phyloP scores from a whole-genome alignment of 371 early-diverging fungal species.

The Mucor piriformis region DNA sequence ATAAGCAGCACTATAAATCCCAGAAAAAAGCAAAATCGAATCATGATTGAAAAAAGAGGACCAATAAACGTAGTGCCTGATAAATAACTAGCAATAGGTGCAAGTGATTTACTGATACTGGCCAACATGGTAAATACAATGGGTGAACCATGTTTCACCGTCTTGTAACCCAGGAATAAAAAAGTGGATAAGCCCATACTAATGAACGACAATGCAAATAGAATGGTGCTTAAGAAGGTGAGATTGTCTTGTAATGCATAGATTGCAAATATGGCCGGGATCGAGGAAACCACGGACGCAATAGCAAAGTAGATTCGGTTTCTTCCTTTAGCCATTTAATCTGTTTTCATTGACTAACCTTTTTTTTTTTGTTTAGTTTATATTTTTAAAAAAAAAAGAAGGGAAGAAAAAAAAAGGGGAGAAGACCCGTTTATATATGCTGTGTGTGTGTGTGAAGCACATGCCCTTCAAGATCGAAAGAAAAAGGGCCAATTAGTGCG shows the following conservation, averaged over 20 bases:
- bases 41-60: conserved; percentile 23
- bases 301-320: conserved; percentile 36
- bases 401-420: not conserved
- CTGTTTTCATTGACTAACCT: not conserved
- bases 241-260: conserved; percentile 26
- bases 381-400: not conserved
- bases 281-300: conserved; percentile 28
- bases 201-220: conserved; percentile 29
- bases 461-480: too few relatives aligned
- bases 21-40: conserved; percentile 34
- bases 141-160: conserved; percentile 39
- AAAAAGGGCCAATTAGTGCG: too few relatives aligned
- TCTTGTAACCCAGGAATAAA: conserved; percentile 38
- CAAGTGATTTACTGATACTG: conserved; percentile 22
- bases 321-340: conserved; percentile 25
- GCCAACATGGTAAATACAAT: conserved; percentile 28
- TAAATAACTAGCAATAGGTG: conserved; percentile 29
- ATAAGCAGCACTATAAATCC: conserved; percentile 32
- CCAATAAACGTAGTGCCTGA: conserved; percentile 27
- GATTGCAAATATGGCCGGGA: conserved; percentile 29
- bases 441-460: too few relatives aligned
- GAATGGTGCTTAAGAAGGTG: conserved; percentile 10
- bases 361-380: not conserved
- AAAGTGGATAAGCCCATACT: conserved; percentile 31
- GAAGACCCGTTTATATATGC: not conserved